These are phyloP conservation scores for Podospora fimiseda DNA, from an alignment of 495 filamentous ascomycete genomes.

Conservation along the genomic window DNA sequence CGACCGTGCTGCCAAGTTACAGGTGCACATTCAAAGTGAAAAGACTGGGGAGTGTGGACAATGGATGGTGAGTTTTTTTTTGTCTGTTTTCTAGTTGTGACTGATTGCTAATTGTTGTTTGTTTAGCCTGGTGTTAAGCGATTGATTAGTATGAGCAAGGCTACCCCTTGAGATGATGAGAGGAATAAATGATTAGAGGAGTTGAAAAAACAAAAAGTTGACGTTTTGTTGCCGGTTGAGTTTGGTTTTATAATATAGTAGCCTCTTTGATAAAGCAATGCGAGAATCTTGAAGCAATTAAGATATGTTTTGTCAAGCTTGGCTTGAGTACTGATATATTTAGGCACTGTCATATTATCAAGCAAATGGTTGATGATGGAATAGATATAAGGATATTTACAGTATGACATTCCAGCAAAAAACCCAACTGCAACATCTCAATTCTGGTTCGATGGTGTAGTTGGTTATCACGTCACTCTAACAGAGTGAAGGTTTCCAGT, in stretches of 20 bases:
- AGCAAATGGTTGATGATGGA: too few relatives aligned
- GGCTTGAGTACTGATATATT: too few relatives aligned
- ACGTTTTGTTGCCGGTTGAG: neutral
- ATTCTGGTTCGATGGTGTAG: too few relatives aligned
- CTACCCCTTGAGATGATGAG: conserved; percentile 45
- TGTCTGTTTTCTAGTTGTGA: neutral
- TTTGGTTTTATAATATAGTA: neutral
- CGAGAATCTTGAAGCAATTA: neutral
- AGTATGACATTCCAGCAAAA: too few relatives aligned
- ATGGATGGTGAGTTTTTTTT: conserved; percentile 77
- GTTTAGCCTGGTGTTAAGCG: conserved; percentile 81
- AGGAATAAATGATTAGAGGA: conserved; percentile 1
- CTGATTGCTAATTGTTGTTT: conserved; percentile 6
- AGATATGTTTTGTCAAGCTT: neutral
- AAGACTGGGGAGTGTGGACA: conserved; percentile 79
- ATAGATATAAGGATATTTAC: too few relatives aligned
- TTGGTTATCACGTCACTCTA: too few relatives aligned
- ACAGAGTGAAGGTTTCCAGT: too few relatives aligned
- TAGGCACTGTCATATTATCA: too few relatives aligned
- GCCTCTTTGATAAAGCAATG: neutral
- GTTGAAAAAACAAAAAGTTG: neutral
- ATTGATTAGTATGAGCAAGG: conserved; percentile 84
- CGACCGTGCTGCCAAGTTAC: conserved; percentile 64
- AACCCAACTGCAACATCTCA: too few relatives aligned
- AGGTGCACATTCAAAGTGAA: conserved; percentile 75